Base-by-base conservation (phyloP, 768 basidiomycete genomes). In the Tephrocybe sp. region DNA sequence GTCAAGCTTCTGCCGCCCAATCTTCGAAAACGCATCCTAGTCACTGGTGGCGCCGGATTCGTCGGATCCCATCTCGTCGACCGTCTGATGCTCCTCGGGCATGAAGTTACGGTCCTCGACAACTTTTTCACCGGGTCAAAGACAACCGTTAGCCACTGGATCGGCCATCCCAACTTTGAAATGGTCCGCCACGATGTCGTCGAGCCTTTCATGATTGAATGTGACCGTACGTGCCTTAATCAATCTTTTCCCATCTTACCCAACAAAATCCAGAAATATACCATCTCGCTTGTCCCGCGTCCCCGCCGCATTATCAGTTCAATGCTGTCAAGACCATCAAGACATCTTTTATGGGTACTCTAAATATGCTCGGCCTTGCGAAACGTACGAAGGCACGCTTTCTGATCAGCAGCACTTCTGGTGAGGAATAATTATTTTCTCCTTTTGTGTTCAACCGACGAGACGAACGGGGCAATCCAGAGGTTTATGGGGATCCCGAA, bases 71-170 rank as follows among this genome's bases (percentile, higher is more conserved):
- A 99, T 73, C 85, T 99, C 42, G 91, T 99, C 47, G 97, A 99
- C 74, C 84, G 97, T 43, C 83, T 98, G 56, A 95, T 99, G 93
- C 81, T 98, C 56, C 83, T 98, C 45, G 97, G 97, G 14, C 97
- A 99, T 65, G 94, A 98, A 68, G 93, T 96, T 60, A 94, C 93
- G 50, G 96, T 98, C 57, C 73, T 97, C 50, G 96, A 98, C 77
- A 98, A 98, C 74, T 99, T 99, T 69, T 99, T 99, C 76, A 98
- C 95, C 21, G 97, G 97, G 14, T 90, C 90, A 49, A 94, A 94
- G 70, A 96, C 93, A n/a, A 96, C 94, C 45, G 90, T 98, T 57
- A 86, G 87, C 58, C 90, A 93, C 62, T 96, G 93, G 93, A 79
- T 93, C 51, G 97, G 97, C 7, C 97, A 99, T 69, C 97, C 97